Conservation (phyloP, 345 rosid species). For the Corymbia maculata region DNA sequence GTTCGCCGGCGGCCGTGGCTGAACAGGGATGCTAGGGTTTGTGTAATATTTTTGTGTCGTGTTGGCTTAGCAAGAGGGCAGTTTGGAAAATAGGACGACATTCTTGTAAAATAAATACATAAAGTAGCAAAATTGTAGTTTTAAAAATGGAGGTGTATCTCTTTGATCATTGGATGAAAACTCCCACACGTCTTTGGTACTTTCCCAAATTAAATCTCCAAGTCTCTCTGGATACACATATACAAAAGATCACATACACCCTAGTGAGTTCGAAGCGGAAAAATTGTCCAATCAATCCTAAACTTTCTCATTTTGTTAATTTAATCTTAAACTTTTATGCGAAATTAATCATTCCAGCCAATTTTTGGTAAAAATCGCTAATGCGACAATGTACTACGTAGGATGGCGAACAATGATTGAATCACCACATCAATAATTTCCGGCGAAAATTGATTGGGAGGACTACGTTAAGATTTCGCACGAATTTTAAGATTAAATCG, state of each 20-base stretch:
- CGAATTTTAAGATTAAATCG: rapidly evolving
- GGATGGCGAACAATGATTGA: rapidly evolving
- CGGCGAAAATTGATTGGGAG: not conserved
- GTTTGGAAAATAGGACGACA: not conserved
- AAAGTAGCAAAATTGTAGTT: not conserved
- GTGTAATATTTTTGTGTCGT: not conserved
- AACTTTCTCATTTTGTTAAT: not conserved
- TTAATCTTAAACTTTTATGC: not conserved
- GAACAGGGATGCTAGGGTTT: not conserved
- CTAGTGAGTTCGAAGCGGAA: not conserved
- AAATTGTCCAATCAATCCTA: not conserved
- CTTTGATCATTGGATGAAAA: not conserved
- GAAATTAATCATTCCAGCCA: rapidly evolving
- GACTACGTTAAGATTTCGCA: too few species aligned
- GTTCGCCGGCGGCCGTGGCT: not conserved
- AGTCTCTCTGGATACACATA: not conserved
- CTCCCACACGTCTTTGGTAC: not conserved
- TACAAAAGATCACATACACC: not conserved
- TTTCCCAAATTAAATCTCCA: not conserved
- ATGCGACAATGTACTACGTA: not conserved
- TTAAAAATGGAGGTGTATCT: not conserved
- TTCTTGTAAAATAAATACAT: not conserved
- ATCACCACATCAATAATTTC: rapidly evolving
- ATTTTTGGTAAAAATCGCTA: not conserved
- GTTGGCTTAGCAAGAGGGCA: not conserved